Conservation (phyloP, 495 filamentous ascomycete genomes). For the Cladorrhinum samala region DNA sequence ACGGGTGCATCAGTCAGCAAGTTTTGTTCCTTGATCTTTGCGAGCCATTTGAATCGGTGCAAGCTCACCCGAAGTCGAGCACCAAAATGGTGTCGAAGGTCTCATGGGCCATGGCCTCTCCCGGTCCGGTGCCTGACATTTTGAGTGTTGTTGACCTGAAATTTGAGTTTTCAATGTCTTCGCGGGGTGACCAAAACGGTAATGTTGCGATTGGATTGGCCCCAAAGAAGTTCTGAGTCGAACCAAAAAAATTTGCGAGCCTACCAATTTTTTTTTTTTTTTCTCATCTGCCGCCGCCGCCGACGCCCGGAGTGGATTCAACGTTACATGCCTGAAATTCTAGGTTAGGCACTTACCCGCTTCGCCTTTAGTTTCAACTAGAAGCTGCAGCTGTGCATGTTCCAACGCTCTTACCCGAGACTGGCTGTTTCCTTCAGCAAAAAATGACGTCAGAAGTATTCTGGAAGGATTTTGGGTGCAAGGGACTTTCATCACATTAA, state of each 20-base stretch:
- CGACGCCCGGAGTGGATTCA: constrained; percentile 9
- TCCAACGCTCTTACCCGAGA: too few relatives aligned
- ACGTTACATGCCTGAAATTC: constrained; percentile 7
- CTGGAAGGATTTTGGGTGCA: too few relatives aligned
- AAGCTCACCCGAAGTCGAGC: constrained; percentile 21
- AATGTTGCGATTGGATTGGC: constrained; percentile 3
- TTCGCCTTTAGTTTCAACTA: background rate
- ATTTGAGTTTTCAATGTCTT: background rate
- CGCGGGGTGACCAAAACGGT: constrained; percentile 1
- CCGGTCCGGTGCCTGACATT: constrained; percentile 14
- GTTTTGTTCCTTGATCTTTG: background rate
- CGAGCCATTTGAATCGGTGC: too few relatives aligned
- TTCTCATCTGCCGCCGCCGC: background rate
- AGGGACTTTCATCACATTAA: too few relatives aligned
- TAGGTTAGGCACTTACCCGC: too few relatives aligned
- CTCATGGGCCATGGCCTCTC: constrained; percentile 15
- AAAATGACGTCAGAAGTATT: too few relatives aligned
- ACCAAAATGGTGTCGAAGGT: constrained; percentile 22
- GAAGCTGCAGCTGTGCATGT: background rate
- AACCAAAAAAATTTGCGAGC: constrained; percentile 10
- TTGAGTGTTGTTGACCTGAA: background rate
- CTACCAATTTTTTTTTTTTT: constrained; percentile 15
- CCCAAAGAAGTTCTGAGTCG: constrained; percentile 9
- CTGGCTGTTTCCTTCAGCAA: too few relatives aligned
- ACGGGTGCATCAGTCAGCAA: background rate